These are phyloP conservation scores for Linderniella brevidens DNA, from an alignment of 257 asterid genomes.

Conservation along the genomic window DNA sequence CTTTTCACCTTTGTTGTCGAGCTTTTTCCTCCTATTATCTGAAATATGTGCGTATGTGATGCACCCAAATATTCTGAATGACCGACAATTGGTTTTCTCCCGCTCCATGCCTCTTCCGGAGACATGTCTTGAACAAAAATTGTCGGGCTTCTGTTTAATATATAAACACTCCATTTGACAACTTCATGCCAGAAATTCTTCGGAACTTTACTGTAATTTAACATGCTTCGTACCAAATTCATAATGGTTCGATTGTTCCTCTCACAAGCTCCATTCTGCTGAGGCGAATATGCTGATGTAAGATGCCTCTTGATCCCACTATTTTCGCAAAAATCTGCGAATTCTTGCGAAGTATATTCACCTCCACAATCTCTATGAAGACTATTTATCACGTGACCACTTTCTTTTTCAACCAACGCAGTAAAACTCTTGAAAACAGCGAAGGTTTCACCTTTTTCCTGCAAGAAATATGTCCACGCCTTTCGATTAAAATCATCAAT, in stretches of 20 bases:
- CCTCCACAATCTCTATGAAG: constrained; percentile 6
- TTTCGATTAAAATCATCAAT: constrained; percentile 10
- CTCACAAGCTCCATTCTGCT: neutral
- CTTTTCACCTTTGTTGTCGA: too few species aligned
- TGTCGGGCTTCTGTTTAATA: neutral
- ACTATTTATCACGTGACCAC: neutral
- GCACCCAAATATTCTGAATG: neutral
- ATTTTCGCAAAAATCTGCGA: neutral
- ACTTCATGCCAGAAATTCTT: neutral
- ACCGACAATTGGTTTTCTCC: neutral
- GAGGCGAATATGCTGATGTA: neutral
- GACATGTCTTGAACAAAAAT: neutral
- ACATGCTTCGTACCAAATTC: neutral
- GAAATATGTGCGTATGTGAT: neutral
- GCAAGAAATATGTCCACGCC: constrained; percentile 6
- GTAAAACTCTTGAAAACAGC: neutral
- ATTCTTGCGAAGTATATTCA: constrained; percentile 2
- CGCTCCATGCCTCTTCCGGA: neutral
- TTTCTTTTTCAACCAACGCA: neutral
- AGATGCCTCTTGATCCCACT: constrained; percentile 5
- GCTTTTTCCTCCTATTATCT: too few species aligned
- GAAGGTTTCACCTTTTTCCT: constrained; percentile 4
- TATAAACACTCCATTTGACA: neutral
- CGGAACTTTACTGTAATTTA: neutral
- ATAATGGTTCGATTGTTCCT: neutral